phyloP scores from a whole-genome alignment of 139 green algal genomes.

The Chlorella sp. region DNA sequence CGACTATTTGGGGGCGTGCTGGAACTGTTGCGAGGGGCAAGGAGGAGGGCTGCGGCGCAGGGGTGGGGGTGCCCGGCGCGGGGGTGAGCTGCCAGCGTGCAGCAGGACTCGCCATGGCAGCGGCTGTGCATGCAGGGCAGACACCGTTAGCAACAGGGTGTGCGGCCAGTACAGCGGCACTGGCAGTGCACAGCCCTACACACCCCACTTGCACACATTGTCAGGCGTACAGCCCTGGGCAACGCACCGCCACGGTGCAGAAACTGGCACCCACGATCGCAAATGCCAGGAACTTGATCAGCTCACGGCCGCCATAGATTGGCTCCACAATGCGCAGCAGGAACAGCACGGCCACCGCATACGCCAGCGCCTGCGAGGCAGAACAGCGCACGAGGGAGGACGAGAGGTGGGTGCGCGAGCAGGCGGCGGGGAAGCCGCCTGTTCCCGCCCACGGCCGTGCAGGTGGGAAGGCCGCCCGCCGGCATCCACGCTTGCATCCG shows the following conservation, averaged over 20 bases:
- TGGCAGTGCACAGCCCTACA: too few species aligned
- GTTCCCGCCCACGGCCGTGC: neutral
- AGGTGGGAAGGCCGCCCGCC: too few species aligned
- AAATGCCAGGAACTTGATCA: constrained; percentile 81
- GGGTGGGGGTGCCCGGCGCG: too few species aligned
- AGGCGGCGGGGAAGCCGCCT: neutral
- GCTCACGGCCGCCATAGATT: constrained; percentile 81
- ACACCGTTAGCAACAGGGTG: neutral
- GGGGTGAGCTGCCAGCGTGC: too few species aligned
- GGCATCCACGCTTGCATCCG: neutral
- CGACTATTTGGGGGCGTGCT: too few species aligned
- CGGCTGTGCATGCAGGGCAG: too few species aligned
- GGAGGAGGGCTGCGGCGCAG: too few species aligned
- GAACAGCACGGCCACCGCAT: constrained; percentile 69
- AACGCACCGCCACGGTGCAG: constrained; percentile 41
- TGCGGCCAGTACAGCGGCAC: neutral
- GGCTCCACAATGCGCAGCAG: constrained; percentile 85
- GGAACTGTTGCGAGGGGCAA: too few species aligned
- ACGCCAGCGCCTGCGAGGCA: constrained; percentile 66
- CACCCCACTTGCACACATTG: too few species aligned
- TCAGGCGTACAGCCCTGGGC: constrained; percentile 68
- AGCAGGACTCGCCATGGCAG: too few species aligned
- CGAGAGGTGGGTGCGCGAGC: neutral
- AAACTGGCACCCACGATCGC: constrained; percentile 48
- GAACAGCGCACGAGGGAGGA: neutral